Percentiles rank a stretch among this genome's conserved stretches.
Conservation (phyloP, 352 stramenopile species). For the Elongisporangium senticosum region DNA sequence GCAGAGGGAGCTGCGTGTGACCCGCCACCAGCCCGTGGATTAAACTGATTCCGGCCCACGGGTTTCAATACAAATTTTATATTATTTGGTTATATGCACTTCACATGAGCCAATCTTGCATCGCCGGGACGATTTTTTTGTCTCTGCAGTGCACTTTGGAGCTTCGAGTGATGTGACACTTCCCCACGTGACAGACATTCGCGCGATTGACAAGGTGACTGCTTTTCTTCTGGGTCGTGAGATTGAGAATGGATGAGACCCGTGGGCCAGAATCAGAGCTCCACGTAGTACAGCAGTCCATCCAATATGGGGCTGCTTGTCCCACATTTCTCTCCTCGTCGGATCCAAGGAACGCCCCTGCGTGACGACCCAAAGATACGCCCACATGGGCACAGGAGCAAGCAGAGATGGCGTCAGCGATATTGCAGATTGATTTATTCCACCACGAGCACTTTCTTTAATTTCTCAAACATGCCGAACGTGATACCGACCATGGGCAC, state of each 20-base stretch:
- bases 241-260: not conserved
- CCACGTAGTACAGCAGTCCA: too few species aligned
- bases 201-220: not conserved
- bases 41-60: not conserved
- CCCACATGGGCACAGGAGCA: not conserved
- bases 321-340: not conserved
- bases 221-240: not conserved
- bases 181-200: too few species aligned
- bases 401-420: not conserved
- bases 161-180: too few species aligned
- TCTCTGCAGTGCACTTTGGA: too few species aligned
- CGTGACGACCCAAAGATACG: not conserved
- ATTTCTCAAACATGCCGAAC: constrained; percentile 93
- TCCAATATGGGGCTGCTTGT: not conserved
- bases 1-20: not conserved
- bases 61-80: not conserved
- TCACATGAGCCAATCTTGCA: too few species aligned
- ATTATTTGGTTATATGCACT: not conserved
- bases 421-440: constrained; percentile 16
- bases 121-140: too few species aligned
- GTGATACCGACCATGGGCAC: constrained; percentile 96
- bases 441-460: constrained; percentile 88
- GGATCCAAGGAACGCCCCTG: not conserved
- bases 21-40: not conserved
- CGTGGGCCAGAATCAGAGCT: not conserved